A percentile compares a stretch with the other conserved stretches of the same genome.
phyloP scores from a whole-genome alignment of 139 green algal species.

The Coelastrella sp. region DNA sequence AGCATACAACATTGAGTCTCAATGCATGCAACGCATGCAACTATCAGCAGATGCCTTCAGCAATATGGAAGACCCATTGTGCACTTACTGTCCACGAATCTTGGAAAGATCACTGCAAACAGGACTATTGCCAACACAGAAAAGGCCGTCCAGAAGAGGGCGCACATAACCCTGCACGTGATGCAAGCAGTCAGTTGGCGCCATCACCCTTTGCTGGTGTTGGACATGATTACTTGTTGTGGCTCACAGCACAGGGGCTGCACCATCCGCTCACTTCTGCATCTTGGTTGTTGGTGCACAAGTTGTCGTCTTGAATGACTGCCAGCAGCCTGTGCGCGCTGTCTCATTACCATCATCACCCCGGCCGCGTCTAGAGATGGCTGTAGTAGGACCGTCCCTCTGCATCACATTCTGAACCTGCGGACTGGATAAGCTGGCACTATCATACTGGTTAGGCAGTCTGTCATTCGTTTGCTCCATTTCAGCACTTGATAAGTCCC shows the following conservation, averaged over 20 bases:
- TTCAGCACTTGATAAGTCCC: no score
- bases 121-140: neutral
- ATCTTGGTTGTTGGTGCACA: slow-evolving; percentile 1
- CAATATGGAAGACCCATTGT: neutral
- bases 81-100: slow-evolving; percentile 35
- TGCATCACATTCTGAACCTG: neutral
- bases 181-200: neutral
- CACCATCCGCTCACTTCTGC: slow-evolving; percentile 21
- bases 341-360: neutral
- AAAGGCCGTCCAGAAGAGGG: slow-evolving; percentile 2
- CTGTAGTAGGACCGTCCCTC: neutral
- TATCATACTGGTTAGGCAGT: no score
- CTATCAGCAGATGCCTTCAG: no score
- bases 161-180: slow-evolving; percentile 25
- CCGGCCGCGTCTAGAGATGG: neutral
- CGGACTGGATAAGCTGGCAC: no score
- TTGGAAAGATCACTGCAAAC: slow-evolving; percentile 39
- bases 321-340: neutral
- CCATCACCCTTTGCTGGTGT: neutral
- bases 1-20: no score
- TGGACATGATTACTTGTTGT: no score
- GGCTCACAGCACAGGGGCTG: neutral
- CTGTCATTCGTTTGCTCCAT: no score
- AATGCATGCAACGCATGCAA: no score
- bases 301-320: neutral